A percentile compares a stretch with the other conserved stretches of the same genome.
phyloP scores from a whole-genome alignment of 179 eudicot genomes.

The Spergularia azorica region DNA sequence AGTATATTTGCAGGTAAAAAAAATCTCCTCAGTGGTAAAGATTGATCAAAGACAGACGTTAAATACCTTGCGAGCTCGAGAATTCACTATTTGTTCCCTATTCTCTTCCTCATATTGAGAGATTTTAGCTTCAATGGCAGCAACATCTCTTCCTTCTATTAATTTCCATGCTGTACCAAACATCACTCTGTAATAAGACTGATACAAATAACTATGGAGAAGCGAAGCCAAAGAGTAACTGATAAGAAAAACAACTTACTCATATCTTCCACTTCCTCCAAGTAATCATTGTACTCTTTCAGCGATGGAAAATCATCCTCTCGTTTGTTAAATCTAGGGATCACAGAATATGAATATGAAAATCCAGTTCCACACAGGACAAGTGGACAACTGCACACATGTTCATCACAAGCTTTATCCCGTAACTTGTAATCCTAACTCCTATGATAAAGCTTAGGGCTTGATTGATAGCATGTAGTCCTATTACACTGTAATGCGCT shows the following conservation, averaged over 20 bases:
- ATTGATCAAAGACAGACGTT: slow-evolving; percentile 16
- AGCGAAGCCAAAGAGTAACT: not conserved
- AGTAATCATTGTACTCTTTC: slow-evolving; percentile 90
- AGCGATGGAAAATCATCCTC: slow-evolving; percentile 86
- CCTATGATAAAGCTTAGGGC: not conserved
- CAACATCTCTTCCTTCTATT: slow-evolving; percentile 82
- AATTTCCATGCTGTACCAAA: slow-evolving; percentile 63
- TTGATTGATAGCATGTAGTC: not conserved
- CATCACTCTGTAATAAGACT: slow-evolving; percentile 9
- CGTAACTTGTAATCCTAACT: not conserved
- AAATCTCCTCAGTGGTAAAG: slow-evolving; percentile 2
- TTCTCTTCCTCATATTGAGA: slow-evolving; percentile 76
- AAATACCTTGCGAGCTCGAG: slow-evolving; percentile 91
- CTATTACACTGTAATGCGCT: not conserved
- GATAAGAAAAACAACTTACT: slow-evolving; percentile 59
- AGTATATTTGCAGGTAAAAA: not conserved
- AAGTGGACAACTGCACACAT: not conserved
- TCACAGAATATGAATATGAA: not conserved
- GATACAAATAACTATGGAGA: slow-evolving; percentile 1
- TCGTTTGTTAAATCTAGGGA: slow-evolving; percentile 80
- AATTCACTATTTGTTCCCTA: slow-evolving; percentile 83
- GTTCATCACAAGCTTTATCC: not conserved
- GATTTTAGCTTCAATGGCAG: slow-evolving; percentile 74
- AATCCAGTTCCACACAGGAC: not conserved
- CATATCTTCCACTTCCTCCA: slow-evolving; percentile 97